Conservation (phyloP, 176 grass and related monocot species). For the Rhynchospora pubera region DNA sequence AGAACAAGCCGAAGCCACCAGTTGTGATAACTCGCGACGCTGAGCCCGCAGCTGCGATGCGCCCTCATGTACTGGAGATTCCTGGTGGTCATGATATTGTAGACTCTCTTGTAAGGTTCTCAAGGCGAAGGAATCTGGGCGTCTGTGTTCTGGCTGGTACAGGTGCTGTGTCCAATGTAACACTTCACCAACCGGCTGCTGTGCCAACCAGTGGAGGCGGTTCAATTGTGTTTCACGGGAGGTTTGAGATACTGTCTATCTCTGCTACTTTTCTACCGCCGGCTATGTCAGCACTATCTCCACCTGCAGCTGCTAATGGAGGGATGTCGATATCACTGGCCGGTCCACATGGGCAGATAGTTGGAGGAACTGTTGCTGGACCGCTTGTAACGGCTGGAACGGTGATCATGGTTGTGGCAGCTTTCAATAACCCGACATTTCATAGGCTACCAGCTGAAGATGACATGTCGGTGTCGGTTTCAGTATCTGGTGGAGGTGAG, state of each 20-base stretch:
- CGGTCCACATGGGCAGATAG: constrained; percentile 79
- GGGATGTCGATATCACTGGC: constrained; percentile 77
- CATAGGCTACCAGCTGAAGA: constrained; percentile 72
- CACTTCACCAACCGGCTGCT: constrained; percentile 42
- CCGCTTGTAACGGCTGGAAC: constrained; percentile 61
- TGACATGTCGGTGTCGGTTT: constrained; percentile 42
- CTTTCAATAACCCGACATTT: constrained; percentile 84
- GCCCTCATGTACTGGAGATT: constrained; percentile 87
- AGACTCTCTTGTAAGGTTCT: constrained; percentile 53
- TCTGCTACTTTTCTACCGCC: constrained; percentile 78
- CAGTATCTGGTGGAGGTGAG: constrained; percentile 38
- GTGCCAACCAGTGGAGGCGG: neutral
- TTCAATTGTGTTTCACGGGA: constrained; percentile 59
- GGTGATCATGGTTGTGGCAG: constrained; percentile 63
- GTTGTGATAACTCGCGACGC: constrained; percentile 81
- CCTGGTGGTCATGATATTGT: constrained; percentile 61
- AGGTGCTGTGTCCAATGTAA: constrained; percentile 64
- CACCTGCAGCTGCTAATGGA: constrained; percentile 25
- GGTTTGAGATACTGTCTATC: constrained; percentile 77
- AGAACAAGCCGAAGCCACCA: constrained; percentile 89
- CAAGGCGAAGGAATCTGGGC: constrained; percentile 43
- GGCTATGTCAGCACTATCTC: constrained; percentile 33
- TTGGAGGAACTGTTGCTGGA: constrained; percentile 65
- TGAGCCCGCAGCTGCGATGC: constrained; percentile 60
- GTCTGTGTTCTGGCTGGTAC: constrained; percentile 76